phyloP scores from a whole-genome alignment of 495 filamentous ascomycete species.

The Aspergillus cristatus region DNA sequence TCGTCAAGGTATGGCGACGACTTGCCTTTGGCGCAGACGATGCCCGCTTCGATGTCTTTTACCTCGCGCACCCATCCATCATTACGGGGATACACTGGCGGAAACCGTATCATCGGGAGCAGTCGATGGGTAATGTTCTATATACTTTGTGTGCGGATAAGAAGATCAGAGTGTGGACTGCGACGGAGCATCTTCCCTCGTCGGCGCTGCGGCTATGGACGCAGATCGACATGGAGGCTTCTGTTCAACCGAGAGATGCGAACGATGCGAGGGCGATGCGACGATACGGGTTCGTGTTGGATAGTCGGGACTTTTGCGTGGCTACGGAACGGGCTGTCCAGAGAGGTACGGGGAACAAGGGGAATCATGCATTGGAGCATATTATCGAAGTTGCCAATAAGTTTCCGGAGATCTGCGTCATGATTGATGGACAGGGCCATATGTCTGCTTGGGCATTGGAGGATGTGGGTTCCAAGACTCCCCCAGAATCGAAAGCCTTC shows the following conservation, averaged over 20 bases:
- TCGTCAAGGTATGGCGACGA: constrained; percentile 89
- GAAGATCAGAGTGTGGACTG: constrained; percentile 74
- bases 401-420: constrained; percentile 78
- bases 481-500: constrained; percentile 64
- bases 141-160: constrained; percentile 88
- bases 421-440: constrained; percentile 72
- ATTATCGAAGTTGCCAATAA: constrained; percentile 79
- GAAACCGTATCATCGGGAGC: constrained; percentile 60
- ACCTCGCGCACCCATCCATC: constrained; percentile 71
- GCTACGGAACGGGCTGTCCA: constrained; percentile 72
- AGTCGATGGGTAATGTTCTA: constrained; percentile 79
- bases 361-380: constrained; percentile 67
- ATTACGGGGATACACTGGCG: constrained; percentile 85
- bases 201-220: constrained; percentile 73
- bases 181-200: constrained; percentile 61
- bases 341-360: constrained; percentile 46
- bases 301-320: constrained; percentile 68
- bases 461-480: constrained; percentile 68
- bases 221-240: constrained; percentile 65
- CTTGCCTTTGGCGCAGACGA: constrained; percentile 77
- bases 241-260: constrained; percentile 54
- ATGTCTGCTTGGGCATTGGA: constrained; percentile 96
- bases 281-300: constrained; percentile 74
- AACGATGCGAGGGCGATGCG: constrained; percentile 23
- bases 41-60: constrained; percentile 81